Evolutionary conservation across 1,284 basidiomycete species (phyloP).

Genomic region (Salmacisia buchloeana): DNA sequence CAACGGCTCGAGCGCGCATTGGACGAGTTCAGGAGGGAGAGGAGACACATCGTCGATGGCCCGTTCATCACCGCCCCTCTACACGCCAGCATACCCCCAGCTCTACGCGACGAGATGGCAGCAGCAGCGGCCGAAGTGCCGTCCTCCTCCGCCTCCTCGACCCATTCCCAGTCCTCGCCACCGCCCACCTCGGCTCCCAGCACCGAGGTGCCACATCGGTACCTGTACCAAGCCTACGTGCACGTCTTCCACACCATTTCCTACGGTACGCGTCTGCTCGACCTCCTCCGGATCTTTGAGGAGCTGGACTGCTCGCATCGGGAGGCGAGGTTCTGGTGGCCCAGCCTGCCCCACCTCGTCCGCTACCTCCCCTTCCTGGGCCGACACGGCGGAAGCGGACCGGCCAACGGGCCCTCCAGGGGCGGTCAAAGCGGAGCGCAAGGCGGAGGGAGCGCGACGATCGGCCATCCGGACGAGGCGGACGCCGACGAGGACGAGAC

Average conservation of each 20-base stretch:
- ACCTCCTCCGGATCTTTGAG: conserved; percentile 61
- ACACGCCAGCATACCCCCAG: too few species aligned
- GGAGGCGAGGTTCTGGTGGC: conserved; percentile 64
- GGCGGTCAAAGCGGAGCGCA: too few species aligned
- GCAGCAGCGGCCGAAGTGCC: too few species aligned
- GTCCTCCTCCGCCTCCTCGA: too few species aligned
- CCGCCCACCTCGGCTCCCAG: too few species aligned
- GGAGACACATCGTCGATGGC: too few species aligned
- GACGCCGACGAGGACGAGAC: conserved; percentile 62
- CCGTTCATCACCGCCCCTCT: too few species aligned
- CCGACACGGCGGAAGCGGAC: too few species aligned
- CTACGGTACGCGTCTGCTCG: conserved; percentile 25
- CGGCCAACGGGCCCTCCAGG: too few species aligned
- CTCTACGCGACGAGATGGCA: too few species aligned
- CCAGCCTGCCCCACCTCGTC: conserved; percentile 52
- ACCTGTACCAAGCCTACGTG: conserved; percentile 62
- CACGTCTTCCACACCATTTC: conserved; percentile 60
- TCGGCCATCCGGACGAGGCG: conserved; percentile 52
- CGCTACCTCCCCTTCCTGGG: conserved; percentile 57
- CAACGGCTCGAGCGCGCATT: too few species aligned
- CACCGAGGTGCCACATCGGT: conserved; percentile 50
- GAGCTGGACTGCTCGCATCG: conserved; percentile 59
- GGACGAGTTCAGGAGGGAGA: too few species aligned
- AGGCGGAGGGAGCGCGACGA: background rate
- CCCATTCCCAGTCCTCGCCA: background rate